Base-by-base conservation (phyloP, 176 grass and related monocot species). In the Cenchrus fungigraminus region DNA sequence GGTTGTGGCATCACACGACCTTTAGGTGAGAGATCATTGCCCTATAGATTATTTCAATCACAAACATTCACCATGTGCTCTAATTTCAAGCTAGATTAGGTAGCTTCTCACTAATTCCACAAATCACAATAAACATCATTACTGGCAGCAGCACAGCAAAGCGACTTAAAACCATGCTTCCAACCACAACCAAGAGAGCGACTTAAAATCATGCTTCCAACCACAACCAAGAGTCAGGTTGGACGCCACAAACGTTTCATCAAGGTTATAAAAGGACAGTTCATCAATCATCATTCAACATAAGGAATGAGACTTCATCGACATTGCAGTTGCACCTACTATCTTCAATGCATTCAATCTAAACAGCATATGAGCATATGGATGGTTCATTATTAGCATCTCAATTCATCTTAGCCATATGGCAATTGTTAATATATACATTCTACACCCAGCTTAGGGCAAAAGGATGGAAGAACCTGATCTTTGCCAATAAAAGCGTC, bases 391-490 rank as follows among this genome's bases (percentile, higher is more conserved):
- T 51, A 6, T 19, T 31, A 63, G 6, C 58, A 63, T 78, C 31
- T 63, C 44, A 68, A 63, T 70, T 70, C 65, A 81, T 49, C 64
- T 64, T 62, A 71, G 29, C 60, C 82, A 76, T 81, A 76, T 77
- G 57, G 6, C 28, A 83, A 4, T 58, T 58, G 43, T 72, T 74
- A 34, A 68, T 81, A 85, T 89, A 61, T 89, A 85, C 79, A 82
- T 19, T 45, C 12, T 58, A 44, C 70, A 89, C n/a, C 61, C 20
- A 22, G 54, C 16, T n/a, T 15, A 45, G 11, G 60, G 43, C 67
- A n/a, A 56, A 70, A 78, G 6, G 49, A 42, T 43, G 46, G 63
- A 72, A 71, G 16, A 66, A 34, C 2, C 28, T 55, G 51, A 75
- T 56, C 4, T 20, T 4, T 74, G 72, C 9, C 28, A 40, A 10